Conservation (phyloP, 2,329 filamentous ascomycete species). For the Knoxdaviesia proteae region DNA sequence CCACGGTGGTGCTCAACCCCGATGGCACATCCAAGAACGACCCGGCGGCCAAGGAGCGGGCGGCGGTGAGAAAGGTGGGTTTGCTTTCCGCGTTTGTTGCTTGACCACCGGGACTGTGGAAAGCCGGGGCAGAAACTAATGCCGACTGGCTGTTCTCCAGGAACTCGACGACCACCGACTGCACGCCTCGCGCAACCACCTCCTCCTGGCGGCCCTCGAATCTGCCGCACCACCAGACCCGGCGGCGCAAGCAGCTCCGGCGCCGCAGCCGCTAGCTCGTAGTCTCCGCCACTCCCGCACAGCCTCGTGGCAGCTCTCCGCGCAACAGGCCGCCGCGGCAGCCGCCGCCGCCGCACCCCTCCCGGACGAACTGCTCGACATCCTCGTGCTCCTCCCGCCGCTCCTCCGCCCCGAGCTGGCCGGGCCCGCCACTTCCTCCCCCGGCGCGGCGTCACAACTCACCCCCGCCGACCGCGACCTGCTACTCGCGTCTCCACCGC, state of each 20-base stretch:
- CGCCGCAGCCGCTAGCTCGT: slow-evolving; percentile 3
- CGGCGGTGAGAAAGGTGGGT: slow-evolving; percentile 25
- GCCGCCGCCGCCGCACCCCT: slow-evolving; percentile 15
- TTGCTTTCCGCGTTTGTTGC: not conserved
- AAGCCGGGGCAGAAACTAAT: not conserved
- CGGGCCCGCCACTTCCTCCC: slow-evolving; percentile 14
- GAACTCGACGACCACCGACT: slow-evolving; percentile 27
- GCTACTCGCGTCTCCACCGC: slow-evolving; percentile 27
- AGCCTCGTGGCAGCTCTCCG: slow-evolving; percentile 5
- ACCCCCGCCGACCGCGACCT: slow-evolving; percentile 7
- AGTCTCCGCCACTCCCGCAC: slow-evolving; percentile 8
- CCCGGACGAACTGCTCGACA: slow-evolving; percentile 13
- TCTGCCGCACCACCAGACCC: slow-evolving; percentile 16
- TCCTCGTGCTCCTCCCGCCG: slow-evolving; percentile 31
- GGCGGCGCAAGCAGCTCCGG: not conserved
- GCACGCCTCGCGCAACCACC: slow-evolving; percentile 24
- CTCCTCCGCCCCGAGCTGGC: slow-evolving; percentile 14
- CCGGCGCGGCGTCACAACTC: slow-evolving; percentile 11
- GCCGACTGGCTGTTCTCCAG: slow-evolving; percentile 12
- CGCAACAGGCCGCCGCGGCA: slow-evolving; percentile 5
- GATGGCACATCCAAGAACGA: slow-evolving; percentile 36
- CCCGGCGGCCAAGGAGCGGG: slow-evolving; percentile 26
- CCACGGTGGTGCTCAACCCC: slow-evolving; percentile 29
- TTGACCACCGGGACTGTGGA: not conserved
- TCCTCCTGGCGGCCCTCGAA: slow-evolving; percentile 28